phyloP scores from a whole-genome alignment of 164 flowering plant species.

The Chimonanthus praecox region DNA sequence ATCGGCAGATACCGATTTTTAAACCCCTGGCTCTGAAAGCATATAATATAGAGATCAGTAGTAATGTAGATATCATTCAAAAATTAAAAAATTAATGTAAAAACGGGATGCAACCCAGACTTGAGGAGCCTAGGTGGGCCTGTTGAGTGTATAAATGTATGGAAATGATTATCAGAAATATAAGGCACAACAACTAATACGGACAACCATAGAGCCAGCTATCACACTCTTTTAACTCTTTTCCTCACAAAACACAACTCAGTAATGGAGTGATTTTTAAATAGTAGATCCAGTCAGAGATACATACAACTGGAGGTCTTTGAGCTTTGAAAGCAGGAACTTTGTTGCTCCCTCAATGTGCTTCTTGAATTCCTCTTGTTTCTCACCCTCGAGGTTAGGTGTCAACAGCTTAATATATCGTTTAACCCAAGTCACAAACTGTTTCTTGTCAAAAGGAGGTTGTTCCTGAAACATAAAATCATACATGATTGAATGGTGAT shows the following conservation, averaged over 20 bases:
- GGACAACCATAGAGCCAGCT: neutral
- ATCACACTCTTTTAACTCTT: neutral
- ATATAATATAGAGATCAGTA: too few species aligned
- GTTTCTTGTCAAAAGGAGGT: conserved; percentile 86
- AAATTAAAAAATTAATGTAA: too few species aligned
- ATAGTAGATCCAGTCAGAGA: too few species aligned
- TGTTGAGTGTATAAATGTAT: too few species aligned
- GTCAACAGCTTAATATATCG: conserved; percentile 63
- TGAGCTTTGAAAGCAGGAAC: conserved; percentile 63
- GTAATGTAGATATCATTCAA: too few species aligned
- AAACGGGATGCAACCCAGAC: neutral
- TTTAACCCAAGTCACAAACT: conserved; percentile 62
- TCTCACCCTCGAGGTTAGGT: conserved; percentile 59
- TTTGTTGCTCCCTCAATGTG: conserved; percentile 72
- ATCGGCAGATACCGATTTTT: too few species aligned
- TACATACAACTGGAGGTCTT: conserved; percentile 76
- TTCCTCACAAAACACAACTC: neutral
- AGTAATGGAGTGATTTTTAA: too few species aligned
- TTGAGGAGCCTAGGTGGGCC: too few species aligned
- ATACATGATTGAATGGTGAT: neutral
- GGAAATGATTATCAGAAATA: too few species aligned
- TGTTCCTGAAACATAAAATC: conserved; percentile 53
- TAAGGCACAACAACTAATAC: too few species aligned
- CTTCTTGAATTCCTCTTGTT: conserved; percentile 65
- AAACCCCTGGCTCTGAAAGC: too few species aligned